Base-by-base conservation (phyloP, 2,329 filamentous ascomycete genomes). In the Madurella mycetomatis region DNA sequence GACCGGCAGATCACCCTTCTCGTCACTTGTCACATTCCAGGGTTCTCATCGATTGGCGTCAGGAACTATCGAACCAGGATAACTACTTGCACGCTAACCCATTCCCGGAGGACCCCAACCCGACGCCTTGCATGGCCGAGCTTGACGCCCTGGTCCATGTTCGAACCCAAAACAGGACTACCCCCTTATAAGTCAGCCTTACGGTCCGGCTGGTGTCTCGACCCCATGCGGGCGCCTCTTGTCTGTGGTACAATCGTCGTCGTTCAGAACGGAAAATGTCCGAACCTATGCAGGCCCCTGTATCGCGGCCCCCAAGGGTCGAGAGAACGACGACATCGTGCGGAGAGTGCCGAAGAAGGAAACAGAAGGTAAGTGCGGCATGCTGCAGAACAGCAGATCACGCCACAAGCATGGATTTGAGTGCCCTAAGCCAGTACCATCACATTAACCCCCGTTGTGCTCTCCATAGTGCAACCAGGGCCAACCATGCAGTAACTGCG, bases 401-500 rank as follows among this genome's bases (percentile, higher is more conserved):
- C n/a, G 19, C 44, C 39, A 31, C 40, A 43, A 17, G 17, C 25
- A 46, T 13, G 2, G 12, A n/a, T 25, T 25, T 25, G 25, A 25
- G 25, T 4, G 25, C 7, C 25, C 25, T 7, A 25, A 25, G 25
- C 9, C 17, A 32, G 30, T 32, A 53, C 2, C 9, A 51, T 11
- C 16, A 39, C 52, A 32, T 30, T 57, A 19, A 59, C 37, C 12
- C 16, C 16, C 19, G 16, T n/a, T 31, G 34, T 41, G 17, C 41
- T 37, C 45, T 15, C 39, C 16, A 25, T 45, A 81, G 78, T 82
- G 79, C 63, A 78, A 79, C 60, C 77, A 80, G 60, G 73, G 74
- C 25, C 76, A 78, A 31, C 79, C 79, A 13, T 81, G 79, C 66
- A 74, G 73, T 42, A 80, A 81, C 61, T 82, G 79, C 59, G 67